These are phyloP conservation scores for Mortierella sp. DNA, from an alignment of 371 early-diverging fungal species.

Conservation along the genomic window DNA sequence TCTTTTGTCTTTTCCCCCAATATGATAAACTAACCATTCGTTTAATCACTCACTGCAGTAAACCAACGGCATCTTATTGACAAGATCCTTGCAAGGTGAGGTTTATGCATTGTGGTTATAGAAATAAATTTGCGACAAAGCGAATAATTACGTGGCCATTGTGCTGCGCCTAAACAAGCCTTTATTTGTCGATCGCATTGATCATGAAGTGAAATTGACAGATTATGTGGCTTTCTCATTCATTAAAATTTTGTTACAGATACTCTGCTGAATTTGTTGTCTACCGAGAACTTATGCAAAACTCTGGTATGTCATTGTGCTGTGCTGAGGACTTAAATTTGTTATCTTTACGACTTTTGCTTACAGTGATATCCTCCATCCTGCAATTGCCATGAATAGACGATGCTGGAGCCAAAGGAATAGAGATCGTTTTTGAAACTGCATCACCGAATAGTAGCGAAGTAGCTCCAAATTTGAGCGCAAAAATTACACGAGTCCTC, in stretches of 20 bases:
- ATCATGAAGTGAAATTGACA: not conserved
- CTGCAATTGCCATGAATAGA: constrained; percentile 49
- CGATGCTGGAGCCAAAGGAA: constrained; percentile 71
- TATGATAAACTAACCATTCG: not conserved
- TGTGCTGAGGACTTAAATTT: not conserved
- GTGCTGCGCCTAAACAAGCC: constrained; percentile 7
- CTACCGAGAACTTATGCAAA: constrained; percentile 85
- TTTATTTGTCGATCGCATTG: not conserved
- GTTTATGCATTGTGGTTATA: constrained; percentile 7
- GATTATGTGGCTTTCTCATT: not conserved
- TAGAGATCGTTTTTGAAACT: constrained; percentile 71
- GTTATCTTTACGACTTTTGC: not conserved
- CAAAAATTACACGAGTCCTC: constrained; percentile 71
- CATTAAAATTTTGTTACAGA: constrained; percentile 19
- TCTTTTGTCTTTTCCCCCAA: constrained; percentile 5
- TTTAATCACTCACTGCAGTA: constrained; percentile 55
- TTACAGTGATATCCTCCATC: too few species aligned
- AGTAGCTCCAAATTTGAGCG: constrained; percentile 57
- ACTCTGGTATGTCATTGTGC: constrained; percentile 61
- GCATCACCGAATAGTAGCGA: constrained; percentile 56
- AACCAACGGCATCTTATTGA: constrained; percentile 95
- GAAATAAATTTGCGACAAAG: not conserved
- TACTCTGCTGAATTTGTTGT: constrained; percentile 85
- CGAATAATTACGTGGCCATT: constrained; percentile 11
- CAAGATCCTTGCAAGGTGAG: constrained; percentile 88